These are phyloP conservation scores for Tetramitus jugosus DNA, from an alignment of 208 protist species.

Conservation along the genomic window DNA sequence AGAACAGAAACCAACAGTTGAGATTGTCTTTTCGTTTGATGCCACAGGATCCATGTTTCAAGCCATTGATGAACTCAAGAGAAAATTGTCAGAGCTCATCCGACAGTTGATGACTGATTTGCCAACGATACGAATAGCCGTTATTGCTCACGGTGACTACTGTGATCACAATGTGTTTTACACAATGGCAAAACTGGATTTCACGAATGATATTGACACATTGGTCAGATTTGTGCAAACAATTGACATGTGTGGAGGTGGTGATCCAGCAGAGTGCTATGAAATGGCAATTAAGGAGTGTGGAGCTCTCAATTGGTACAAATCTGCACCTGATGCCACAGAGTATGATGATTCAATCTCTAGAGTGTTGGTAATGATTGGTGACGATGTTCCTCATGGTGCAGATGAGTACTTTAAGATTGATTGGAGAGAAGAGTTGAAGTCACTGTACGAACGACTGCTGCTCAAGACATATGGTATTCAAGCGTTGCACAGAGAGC, in stretches of 20 bases:
- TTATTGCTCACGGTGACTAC: constrained; percentile 15
- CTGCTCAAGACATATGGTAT: background rate
- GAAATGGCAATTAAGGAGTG: background rate
- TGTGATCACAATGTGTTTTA: background rate
- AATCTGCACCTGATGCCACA: background rate
- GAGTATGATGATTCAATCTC: background rate
- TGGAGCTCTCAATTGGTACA: background rate
- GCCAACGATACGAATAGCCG: background rate
- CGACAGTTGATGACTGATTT: background rate
- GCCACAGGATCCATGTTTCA: background rate
- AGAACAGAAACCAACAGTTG: background rate
- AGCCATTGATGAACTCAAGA: background rate
- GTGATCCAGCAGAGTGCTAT: background rate
- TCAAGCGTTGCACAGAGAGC: background rate
- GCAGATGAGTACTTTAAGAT: constrained; percentile 6
- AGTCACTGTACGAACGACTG: background rate
- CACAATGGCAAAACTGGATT: background rate
- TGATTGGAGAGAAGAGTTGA: background rate
- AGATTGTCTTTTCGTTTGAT: background rate
- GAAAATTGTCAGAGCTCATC: background rate
- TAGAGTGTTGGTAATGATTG: background rate
- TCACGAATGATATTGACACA: background rate
- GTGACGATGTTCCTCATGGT: background rate
- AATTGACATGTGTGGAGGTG: background rate
- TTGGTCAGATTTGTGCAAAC: background rate